A percentile compares a stretch with the other conserved stretches of the same genome.
These are phyloP conservation scores for Gastrodia elata DNA, from an alignment of 106 monocot genomes.

Conservation along the genomic window DNA sequence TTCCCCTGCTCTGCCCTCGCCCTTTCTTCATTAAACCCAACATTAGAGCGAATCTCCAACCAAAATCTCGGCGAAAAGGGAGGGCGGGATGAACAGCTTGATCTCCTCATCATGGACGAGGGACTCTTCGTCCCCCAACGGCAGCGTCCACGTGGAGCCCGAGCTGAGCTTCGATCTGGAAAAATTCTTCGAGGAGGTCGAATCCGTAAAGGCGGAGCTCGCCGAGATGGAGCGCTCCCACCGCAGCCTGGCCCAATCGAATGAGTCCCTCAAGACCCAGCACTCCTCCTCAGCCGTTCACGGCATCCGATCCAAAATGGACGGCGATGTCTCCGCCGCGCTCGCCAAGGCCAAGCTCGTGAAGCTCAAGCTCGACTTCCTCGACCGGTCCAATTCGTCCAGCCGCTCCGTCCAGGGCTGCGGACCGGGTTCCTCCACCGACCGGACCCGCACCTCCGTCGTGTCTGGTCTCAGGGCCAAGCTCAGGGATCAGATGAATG, in stretches of 20 bases:
- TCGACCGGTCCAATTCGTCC: constrained; percentile 34
- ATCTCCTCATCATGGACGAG: constrained; percentile 14
- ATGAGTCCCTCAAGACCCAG: constrained; percentile 21
- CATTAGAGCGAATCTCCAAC: no score
- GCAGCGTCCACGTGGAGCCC: constrained; percentile 7
- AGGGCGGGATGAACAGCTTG: no score
- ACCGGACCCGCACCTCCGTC: constrained; percentile 35
- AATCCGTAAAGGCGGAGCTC: constrained; percentile 25
- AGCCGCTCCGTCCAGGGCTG: constrained; percentile 27
- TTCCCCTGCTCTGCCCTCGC: no score
- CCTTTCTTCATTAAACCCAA: no score
- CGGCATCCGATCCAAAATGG: constrained; percentile 27
- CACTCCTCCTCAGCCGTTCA: constrained; percentile 25
- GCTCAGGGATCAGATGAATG: constrained; percentile 35
- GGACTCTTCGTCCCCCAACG: neutral
- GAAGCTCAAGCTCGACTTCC: constrained; percentile 34
- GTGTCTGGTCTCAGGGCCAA: constrained; percentile 33
- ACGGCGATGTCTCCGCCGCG: constrained; percentile 26
- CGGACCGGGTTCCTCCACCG: constrained; percentile 34
- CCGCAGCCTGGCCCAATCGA: constrained; percentile 20
- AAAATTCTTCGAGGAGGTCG: constrained; percentile 35
- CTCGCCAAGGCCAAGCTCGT: constrained; percentile 31
- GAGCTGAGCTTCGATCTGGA: constrained; percentile 15
- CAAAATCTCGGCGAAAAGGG: no score
- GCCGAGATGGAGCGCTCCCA: constrained; percentile 19